phyloP scores from a whole-genome alignment of 352 stramenopile species.

The Lagenidium giganteum region DNA sequence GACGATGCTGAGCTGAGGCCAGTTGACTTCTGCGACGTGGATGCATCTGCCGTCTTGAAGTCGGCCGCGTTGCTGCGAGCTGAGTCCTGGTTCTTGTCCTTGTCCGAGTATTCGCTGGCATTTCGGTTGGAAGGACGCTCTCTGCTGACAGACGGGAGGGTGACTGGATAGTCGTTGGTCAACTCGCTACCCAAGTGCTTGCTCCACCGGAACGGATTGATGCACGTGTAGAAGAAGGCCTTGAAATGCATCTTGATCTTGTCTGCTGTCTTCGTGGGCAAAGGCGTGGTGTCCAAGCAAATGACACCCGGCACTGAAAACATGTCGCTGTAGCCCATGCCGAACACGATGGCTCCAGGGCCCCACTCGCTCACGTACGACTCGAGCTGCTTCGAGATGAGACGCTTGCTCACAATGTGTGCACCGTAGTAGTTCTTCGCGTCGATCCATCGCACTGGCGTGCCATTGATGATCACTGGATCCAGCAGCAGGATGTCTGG shows the following conservation, averaged over 20 bases:
- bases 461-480: constrained; percentile 68
- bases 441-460: constrained; percentile 75
- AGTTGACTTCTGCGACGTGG: too few species aligned
- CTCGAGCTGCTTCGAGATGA: constrained; percentile 64
- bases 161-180: constrained; percentile 47
- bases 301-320: constrained; percentile 64
- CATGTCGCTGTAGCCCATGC: constrained; percentile 80
- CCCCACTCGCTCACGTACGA: constrained; percentile 80
- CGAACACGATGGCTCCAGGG: constrained; percentile 66
- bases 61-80: constrained; percentile 2
- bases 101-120: neutral
- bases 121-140: too few species aligned
- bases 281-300: constrained; percentile 66
- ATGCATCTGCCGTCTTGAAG: constrained; percentile 1
- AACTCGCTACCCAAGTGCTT: constrained; percentile 62
- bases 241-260: constrained; percentile 58
- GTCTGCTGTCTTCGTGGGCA: constrained; percentile 55
- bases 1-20: too few species aligned
- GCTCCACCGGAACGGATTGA: constrained; percentile 63
- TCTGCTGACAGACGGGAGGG: too few species aligned
- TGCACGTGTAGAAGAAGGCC: constrained; percentile 49
- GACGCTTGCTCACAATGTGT: constrained; percentile 70
- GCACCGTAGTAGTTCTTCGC: constrained; percentile 79
- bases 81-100: neutral
- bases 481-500: constrained; percentile 69